These are phyloP conservation scores for Alternaria solani DNA, from an alignment of 2,329 filamentous ascomycete species.

Conservation along the genomic window DNA sequence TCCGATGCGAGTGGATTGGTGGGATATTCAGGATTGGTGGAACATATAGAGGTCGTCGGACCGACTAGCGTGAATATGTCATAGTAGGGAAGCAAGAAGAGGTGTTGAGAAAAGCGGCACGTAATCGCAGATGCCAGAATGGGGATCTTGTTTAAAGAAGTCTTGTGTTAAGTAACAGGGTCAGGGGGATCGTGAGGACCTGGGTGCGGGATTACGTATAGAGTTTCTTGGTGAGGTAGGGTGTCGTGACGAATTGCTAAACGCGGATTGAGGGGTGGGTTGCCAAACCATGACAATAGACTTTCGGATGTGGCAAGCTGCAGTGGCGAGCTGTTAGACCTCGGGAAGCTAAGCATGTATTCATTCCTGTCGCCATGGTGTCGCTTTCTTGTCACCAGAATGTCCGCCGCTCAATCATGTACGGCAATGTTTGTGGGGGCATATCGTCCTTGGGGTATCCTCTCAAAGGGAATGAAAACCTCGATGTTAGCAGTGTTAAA, in stretches of 20 bases:
- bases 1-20: conserved; percentile 2
- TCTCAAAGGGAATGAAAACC: not conserved
- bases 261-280: not conserved
- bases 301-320: not conserved
- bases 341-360: not conserved
- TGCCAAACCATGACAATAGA: not conserved
- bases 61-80: conserved; percentile 6
- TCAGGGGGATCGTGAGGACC: not conserved
- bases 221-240: not conserved
- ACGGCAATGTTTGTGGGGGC: not conserved
- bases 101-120: not conserved
- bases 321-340: not conserved
- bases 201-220: not conserved
- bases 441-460: not conserved
- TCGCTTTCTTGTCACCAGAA: not conserved
- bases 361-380: not conserved
- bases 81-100: not conserved
- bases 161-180: not conserved
- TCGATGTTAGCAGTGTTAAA: not conserved
- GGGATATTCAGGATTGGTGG: conserved; percentile 12
- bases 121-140: not conserved
- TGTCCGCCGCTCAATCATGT: not conserved
- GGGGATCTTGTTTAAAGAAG: not conserved
- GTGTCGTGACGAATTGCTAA: not conserved
- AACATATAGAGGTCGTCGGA: conserved; percentile 9